Conservation (phyloP, 805 yeast species). For the Metschnikowia lochheadii region DNA sequence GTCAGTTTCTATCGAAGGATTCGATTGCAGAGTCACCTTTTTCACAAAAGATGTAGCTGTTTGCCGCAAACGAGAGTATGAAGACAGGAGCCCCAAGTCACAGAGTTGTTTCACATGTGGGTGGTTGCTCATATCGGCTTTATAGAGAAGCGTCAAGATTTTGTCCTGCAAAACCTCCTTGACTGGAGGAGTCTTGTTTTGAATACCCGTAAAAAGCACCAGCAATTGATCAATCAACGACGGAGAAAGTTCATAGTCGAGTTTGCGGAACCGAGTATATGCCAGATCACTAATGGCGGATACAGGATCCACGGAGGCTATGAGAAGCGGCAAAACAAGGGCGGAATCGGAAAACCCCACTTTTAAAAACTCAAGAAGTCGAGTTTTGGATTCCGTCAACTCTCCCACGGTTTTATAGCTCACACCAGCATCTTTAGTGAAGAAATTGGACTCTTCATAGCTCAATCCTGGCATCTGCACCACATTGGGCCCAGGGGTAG, state of each 20-base stretch:
- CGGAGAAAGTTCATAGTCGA: conserved; percentile 51
- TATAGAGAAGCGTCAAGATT: conserved; percentile 46
- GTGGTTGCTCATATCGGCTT: conserved; percentile 49
- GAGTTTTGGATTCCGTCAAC: conserved; percentile 30
- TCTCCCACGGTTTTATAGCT: conserved; percentile 46
- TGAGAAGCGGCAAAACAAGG: conserved; percentile 47
- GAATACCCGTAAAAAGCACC: conserved; percentile 49
- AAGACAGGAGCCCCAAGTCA: conserved; percentile 57
- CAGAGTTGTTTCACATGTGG: conserved; percentile 45
- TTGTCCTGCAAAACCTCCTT: conserved; percentile 51
- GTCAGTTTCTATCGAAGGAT: background rate
- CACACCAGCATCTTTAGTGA: conserved; percentile 67
- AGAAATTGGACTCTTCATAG: conserved; percentile 51
- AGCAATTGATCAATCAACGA: conserved; percentile 43
- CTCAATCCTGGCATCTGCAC: conserved; percentile 61
- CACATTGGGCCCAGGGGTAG: conserved; percentile 29
- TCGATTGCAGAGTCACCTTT: conserved; percentile 43
- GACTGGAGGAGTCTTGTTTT: conserved; percentile 46
- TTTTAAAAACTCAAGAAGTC: conserved; percentile 36
- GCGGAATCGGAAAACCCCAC: conserved; percentile 36
- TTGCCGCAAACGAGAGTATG: conserved; percentile 48
- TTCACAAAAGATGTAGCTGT: conserved; percentile 60
- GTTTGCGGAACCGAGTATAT: conserved; percentile 46
- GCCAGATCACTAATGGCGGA: conserved; percentile 56
- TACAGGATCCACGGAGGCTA: conserved; percentile 61